Percentiles rank a stretch among this genome's conserved stretches.
Evolutionary conservation across 2,329 filamentous ascomycete genomes (phyloP).

Genomic region (Colletotrichum sp.): DNA sequence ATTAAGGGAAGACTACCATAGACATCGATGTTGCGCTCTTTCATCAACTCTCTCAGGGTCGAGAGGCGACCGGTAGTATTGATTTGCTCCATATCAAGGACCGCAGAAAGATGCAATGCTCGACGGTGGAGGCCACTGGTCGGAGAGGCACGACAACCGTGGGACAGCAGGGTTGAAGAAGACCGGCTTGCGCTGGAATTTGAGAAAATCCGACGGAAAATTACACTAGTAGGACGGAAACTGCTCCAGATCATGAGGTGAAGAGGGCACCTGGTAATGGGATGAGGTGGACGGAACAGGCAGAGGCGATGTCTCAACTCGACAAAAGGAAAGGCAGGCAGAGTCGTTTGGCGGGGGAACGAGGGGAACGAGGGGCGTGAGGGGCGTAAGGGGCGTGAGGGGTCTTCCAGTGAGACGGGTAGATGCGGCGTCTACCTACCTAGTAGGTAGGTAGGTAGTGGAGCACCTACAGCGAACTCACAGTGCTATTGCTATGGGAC

Average conservation of each 20-base stretch:
- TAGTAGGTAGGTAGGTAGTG: neutral
- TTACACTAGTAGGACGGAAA: neutral
- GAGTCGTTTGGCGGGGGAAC: neutral
- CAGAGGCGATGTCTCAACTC: neutral
- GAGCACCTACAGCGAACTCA: neutral
- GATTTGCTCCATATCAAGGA: slow-evolving; percentile 72
- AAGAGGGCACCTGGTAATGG: neutral
- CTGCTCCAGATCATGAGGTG: neutral
- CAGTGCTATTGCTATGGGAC: neutral
- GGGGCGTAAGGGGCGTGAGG: neutral
- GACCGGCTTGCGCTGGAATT: neutral
- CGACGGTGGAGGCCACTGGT: neutral
- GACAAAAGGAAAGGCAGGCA: neutral
- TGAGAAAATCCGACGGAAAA: neutral
- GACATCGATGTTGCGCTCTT: slow-evolving; percentile 82
- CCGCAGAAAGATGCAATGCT: neutral
- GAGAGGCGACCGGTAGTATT: slow-evolving; percentile 79
- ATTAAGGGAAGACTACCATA: slow-evolving; percentile 67
- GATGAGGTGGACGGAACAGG: neutral
- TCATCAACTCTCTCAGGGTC: slow-evolving; percentile 85
- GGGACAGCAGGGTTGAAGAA: neutral
- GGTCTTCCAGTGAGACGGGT: neutral
- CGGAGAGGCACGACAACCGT: neutral
- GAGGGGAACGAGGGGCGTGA: neutral
- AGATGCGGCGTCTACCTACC: neutral